A percentile compares a stretch with the other conserved stretches of the same genome.
phyloP scores from a whole-genome alignment of 2,329 filamentous ascomycete genomes.

The Ascochyta rabiei region DNA sequence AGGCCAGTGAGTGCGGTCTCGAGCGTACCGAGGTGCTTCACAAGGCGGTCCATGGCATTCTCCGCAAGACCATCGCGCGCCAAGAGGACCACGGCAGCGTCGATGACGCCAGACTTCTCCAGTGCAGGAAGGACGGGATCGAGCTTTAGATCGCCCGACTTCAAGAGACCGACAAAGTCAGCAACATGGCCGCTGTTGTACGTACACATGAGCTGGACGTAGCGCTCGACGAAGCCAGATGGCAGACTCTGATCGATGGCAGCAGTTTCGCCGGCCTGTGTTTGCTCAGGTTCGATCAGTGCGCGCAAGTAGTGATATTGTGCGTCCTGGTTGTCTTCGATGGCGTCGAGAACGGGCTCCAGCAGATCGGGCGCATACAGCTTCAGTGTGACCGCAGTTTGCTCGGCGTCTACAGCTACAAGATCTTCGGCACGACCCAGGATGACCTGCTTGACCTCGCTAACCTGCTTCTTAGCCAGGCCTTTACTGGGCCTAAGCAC shows the following conservation, averaged over 20 bases:
- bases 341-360: slow-evolving; percentile 65
- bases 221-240: slow-evolving; percentile 75
- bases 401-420: slow-evolving; percentile 68
- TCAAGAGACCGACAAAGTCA: slow-evolving; percentile 78
- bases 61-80: slow-evolving; percentile 83
- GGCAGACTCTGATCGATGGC: slow-evolving; percentile 35
- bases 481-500: slow-evolving; percentile 70
- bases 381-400: slow-evolving; percentile 70
- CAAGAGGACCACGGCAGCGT: slow-evolving; percentile 90
- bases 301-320: slow-evolving; percentile 80
- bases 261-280: background rate
- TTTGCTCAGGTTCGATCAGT: slow-evolving; percentile 68
- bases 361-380: slow-evolving; percentile 69
- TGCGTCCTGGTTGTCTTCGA: slow-evolving; percentile 64
- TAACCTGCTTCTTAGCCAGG: slow-evolving; percentile 71
- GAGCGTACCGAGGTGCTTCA: slow-evolving; percentile 79
- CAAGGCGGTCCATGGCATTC: slow-evolving; percentile 82
- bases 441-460: slow-evolving; percentile 73
- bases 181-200: slow-evolving; percentile 84
- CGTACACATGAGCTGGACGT: slow-evolving; percentile 88
- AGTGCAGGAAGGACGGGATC: slow-evolving; percentile 83
- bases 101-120: slow-evolving; percentile 87
- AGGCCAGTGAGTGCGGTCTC: slow-evolving; percentile 79
- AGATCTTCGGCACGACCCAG: slow-evolving; percentile 69
- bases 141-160: slow-evolving; percentile 77